Evolutionary conservation across 495 filamentous ascomycete species (phyloP), one percentile per base, ranked within the genome.

Genomic region (Rostrohypoxylon terebratum): DNA sequence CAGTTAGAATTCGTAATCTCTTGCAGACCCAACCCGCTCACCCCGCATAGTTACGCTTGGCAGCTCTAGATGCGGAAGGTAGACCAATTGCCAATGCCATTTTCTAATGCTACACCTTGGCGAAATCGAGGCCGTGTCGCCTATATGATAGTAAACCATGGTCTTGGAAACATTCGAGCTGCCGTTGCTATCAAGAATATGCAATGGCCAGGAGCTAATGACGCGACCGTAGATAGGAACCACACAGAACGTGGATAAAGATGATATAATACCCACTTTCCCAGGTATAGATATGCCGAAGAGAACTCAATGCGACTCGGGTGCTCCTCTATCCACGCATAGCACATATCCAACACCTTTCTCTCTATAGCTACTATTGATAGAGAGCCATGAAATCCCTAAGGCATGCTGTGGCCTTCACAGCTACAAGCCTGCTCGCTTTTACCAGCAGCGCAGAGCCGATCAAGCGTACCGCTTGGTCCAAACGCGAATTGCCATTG

Each of bases 1-100:
- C 20, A 25, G 21, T 4, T 33, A 44, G 59, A 59, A 58, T 34
- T 63, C 63, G 63, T 67, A 63, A 62, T 63, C 62, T 58, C 40
- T 62, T 67, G 48, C 51, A 66, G 57, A 51, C 42, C 68, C 68
- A 48, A 68, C 45, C 50, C 18, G 34, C 51, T 55, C 44, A 44
- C 59, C 65, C 70, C 70, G 59, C 70, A 47, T 48, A 60, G 36
- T 14, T 11, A 16, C 23, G 21, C 64, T 73, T 73, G 70, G 70
- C 70, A 38, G 38, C 54, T 20, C 70, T 51, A 16, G 59, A 68
- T 73, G 44, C 65, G 70, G 70, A 68, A 73, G 70, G 70, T 68
- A 45, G 42, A 11, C 21, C 18, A 25, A 38, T 57, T 28, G 55
- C 68, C 63, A 59, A 67, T 47, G 58, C 63, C 63, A 16, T 36